Conservation (phyloP, 1,284 basidiomycete genomes). For the Calocybe gambosa region DNA sequence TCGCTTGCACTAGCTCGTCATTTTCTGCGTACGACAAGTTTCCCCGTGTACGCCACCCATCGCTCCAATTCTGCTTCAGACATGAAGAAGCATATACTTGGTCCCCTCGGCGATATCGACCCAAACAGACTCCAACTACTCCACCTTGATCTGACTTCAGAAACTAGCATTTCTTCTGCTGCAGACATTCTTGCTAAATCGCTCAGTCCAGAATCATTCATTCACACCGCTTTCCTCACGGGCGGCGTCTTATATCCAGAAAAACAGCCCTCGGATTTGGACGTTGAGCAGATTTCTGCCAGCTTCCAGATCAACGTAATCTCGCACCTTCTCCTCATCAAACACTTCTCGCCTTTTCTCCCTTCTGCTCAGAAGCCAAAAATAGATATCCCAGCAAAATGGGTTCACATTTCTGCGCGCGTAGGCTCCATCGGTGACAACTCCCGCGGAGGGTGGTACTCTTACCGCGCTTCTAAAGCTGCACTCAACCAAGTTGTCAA, state of each 20-base stretch:
- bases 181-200: conserved; percentile 34
- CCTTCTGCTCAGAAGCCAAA: conserved; percentile 24
- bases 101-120: conserved; percentile 36
- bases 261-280: conserved; percentile 48
- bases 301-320: conserved; percentile 55
- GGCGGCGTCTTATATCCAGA: conserved; percentile 54
- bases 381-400: conserved; percentile 36
- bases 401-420: conserved; percentile 58
- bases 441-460: conserved; percentile 63
- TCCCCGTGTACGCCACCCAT: conserved; percentile 52
- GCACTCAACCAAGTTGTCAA: conserved; percentile 71
- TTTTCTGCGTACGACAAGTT: conserved; percentile 41
- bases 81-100: conserved; percentile 38
- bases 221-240: conserved; percentile 52
- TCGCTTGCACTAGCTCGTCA: conserved; percentile 52
- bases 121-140: conserved; percentile 41
- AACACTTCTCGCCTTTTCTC: conserved; percentile 56
- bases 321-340: conserved; percentile 57
- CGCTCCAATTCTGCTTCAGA: conserved; percentile 32
- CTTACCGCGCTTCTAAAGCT: conserved; percentile 69
- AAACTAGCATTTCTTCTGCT: conserved; percentile 43
- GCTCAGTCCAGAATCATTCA: conserved; percentile 33
- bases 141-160: conserved; percentile 44
- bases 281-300: conserved; percentile 36
- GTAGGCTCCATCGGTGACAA: conserved; percentile 64